These are phyloP conservation scores for Nannochloris sp. DNA, from an alignment of 139 green algal genomes.

Conservation along the genomic window DNA sequence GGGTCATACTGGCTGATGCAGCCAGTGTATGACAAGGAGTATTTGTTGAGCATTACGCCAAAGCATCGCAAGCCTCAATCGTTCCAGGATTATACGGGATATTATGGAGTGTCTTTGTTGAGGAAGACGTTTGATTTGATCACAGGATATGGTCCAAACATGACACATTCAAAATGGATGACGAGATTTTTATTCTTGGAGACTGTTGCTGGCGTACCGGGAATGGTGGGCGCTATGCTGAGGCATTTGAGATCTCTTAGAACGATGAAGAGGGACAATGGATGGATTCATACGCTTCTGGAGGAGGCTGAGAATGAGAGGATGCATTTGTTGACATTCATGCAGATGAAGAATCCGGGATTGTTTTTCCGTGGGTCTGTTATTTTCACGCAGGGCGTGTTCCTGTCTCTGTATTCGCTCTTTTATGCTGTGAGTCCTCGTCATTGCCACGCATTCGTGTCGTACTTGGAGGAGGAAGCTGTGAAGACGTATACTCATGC, in stretches of 20 bases:
- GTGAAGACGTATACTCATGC: slow-evolving; percentile 85
- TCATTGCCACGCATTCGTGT: slow-evolving; percentile 76
- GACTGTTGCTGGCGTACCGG: slow-evolving; percentile 82
- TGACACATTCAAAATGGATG: slow-evolving; percentile 69
- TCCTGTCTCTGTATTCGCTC: slow-evolving; percentile 82
- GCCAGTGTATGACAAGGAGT: slow-evolving; percentile 50
- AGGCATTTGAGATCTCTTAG: slow-evolving; percentile 80
- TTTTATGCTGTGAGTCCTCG: slow-evolving; percentile 71
- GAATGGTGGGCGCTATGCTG: slow-evolving; percentile 84
- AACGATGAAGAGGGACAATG: slow-evolving; percentile 65
- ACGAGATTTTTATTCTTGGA: slow-evolving; percentile 81
- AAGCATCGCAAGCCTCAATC: slow-evolving; percentile 1
- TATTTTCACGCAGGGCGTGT: slow-evolving; percentile 67
- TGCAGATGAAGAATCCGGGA: slow-evolving; percentile 70
- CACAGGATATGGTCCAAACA: slow-evolving; percentile 55
- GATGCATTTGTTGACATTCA: slow-evolving; percentile 92
- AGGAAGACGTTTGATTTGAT: slow-evolving; percentile 54
- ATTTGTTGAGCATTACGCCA: slow-evolving; percentile 18
- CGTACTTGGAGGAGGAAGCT: slow-evolving; percentile 93
- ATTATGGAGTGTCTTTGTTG: slow-evolving; percentile 23
- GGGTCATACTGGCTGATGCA: slow-evolving; percentile 30
- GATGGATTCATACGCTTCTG: slow-evolving; percentile 87
- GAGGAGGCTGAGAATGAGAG: slow-evolving; percentile 94
- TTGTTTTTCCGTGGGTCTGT: slow-evolving; percentile 68
- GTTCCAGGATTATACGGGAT: slow-evolving; percentile 7